Evolutionary conservation across 176 grass and related monocot species (phyloP), one percentile per base, ranked within the genome.

Genomic region (Lolium perenne): DNA sequence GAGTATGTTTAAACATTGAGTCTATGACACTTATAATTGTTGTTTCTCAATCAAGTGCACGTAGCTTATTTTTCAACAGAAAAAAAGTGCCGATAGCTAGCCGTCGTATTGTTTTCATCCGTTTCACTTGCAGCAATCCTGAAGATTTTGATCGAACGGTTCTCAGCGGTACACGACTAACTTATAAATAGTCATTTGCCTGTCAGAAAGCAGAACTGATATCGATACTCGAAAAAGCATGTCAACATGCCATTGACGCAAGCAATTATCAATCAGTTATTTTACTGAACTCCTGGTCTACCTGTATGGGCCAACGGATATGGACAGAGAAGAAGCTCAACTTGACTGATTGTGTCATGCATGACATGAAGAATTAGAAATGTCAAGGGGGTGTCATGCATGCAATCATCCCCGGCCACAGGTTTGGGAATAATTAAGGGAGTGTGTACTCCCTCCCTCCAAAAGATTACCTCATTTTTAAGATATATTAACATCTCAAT

Each of bases 271-370:
- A n/a, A 57, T 18, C 35, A 59, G 61, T 80, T 40, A 26, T 13
- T 13, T 80, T 47, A 62, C 43, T 47, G 2, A 80, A 64, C 22
- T 80, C 4, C 7, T 5, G 20, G 7, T n/a, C 18, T 6, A 84
- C 1, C 7, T 5, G 25, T 15, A 63, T 2, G 40, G 8, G 26
- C 23, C 12, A 15, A 50, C 40, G 51, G 22, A 57, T 57, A 57
- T 57, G 32, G 14, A 26, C 58, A 71, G 2, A 35, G 26, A 57
- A 15, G 18, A 51, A 74, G 10, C 13, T 67, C 22, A 26, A 49
- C 38, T 12, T 57, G 71, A 68, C 60, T 68, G 48, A n/a, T 67
- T 82, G 21, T 70, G 50, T 60, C 72, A 78, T 25, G 86, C 80
- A 82, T 88, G 80, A 77, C 72, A 38, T 76, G 56, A 67, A 11